These are phyloP conservation scores for Emergomyces orientalis DNA, from an alignment of 2,329 filamentous ascomycete genomes.

Conservation along the genomic window DNA sequence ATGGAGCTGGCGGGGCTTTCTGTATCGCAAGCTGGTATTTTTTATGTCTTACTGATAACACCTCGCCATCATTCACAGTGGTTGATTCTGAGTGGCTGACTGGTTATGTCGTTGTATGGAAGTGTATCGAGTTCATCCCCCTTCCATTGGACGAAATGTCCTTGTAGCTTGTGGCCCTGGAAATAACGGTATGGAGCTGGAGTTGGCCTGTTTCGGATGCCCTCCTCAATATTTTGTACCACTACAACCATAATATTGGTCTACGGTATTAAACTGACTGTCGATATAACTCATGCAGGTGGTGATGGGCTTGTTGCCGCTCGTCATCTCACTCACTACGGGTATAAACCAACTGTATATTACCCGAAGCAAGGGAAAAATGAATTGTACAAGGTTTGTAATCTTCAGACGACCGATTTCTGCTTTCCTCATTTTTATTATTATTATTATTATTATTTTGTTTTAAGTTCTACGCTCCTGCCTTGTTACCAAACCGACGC, in stretches of 20 bases:
- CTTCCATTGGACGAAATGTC: slow-evolving; percentile 58
- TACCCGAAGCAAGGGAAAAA: slow-evolving; percentile 89
- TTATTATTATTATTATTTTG: too few species aligned
- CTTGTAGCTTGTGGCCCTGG: slow-evolving; percentile 86
- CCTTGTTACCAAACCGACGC: background rate
- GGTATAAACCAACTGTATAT: slow-evolving; percentile 80
- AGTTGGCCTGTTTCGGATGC: background rate
- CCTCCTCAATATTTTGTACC: background rate
- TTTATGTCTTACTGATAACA: background rate
- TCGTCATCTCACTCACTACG: slow-evolving; percentile 82
- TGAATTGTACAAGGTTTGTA: slow-evolving; percentile 68
- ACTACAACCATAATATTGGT: background rate
- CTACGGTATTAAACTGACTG: background rate
- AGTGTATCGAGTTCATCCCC: slow-evolving; percentile 81
- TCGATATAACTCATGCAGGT: slow-evolving; percentile 41
- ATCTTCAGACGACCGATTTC: background rate
- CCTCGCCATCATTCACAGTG: background rate
- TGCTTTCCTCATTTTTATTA: slow-evolving; percentile 12
- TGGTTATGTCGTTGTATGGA: background rate
- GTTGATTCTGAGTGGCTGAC: slow-evolving; percentile 4
- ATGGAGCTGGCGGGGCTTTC: slow-evolving; percentile 95
- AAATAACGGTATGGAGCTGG: slow-evolving; percentile 44
- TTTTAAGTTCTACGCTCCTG: too few species aligned
- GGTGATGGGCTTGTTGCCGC: slow-evolving; percentile 93
- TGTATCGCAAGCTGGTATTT: slow-evolving; percentile 73